Conservation (phyloP, 2,329 filamentous ascomycete genomes). For the Aspergillus brasiliensis region DNA sequence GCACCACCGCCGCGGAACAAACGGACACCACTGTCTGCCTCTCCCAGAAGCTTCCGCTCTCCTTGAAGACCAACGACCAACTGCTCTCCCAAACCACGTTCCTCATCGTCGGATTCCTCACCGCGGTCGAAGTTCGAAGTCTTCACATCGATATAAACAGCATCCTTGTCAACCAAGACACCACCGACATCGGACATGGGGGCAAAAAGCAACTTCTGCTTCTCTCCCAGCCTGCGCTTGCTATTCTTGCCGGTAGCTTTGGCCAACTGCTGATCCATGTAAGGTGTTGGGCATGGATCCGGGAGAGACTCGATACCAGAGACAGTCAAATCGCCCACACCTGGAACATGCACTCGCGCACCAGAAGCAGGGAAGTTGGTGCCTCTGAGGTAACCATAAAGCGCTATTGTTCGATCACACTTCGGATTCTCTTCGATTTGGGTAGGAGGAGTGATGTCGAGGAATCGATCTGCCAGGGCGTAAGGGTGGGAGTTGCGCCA, state of each 20-base stretch:
- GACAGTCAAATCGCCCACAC: conserved; percentile 85
- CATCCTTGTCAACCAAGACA: conserved; percentile 93
- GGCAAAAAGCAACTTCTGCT: conserved; percentile 93
- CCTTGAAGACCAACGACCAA: conserved; percentile 87
- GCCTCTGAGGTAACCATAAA: conserved; percentile 91
- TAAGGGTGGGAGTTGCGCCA: conserved; percentile 98
- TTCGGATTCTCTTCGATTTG: conserved; percentile 84
- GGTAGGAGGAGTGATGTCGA: conserved; percentile 92
- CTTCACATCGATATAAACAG: conserved; percentile 82
- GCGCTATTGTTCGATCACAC: conserved; percentile 84
- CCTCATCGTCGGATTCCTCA: conserved; percentile 60
- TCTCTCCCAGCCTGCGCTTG: conserved; percentile 82
- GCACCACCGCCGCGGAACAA: conserved; percentile 79
- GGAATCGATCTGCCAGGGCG: conserved; percentile 86
- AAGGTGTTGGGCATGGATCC: conserved; percentile 92
- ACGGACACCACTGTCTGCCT: conserved; percentile 78
- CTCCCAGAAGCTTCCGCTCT: conserved; percentile 77
- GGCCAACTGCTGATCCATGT: conserved; percentile 81
- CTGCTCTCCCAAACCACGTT: conserved; percentile 91
- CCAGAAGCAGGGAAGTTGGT: conserved; percentile 88
- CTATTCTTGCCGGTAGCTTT: conserved; percentile 78
- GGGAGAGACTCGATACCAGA: conserved; percentile 82
- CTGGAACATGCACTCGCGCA: conserved; percentile 87
- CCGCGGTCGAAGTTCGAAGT: conserved; percentile 71
- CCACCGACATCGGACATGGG: conserved; percentile 98